Conservation (phyloP, 2,329 filamentous ascomycete species). For the Penicillium sp. region DNA sequence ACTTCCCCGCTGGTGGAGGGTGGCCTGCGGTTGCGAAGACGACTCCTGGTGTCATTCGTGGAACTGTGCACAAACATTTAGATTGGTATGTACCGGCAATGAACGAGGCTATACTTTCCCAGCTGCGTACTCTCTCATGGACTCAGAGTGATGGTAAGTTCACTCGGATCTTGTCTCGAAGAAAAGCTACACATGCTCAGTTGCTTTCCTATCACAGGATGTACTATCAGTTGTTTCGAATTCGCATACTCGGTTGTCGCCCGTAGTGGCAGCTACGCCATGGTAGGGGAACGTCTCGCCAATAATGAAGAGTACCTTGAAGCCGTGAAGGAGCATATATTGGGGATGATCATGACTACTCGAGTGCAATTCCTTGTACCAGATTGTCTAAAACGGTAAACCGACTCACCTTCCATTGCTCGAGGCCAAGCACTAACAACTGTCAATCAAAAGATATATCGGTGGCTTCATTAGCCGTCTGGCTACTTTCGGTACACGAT, state of each 20-base stretch:
- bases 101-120: slow-evolving; percentile 20
- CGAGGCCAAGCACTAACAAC: not conserved
- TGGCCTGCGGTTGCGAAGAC: slow-evolving; percentile 31
- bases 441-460: slow-evolving; percentile 16
- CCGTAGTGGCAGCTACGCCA: slow-evolving; percentile 24
- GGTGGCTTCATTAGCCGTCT: slow-evolving; percentile 20
- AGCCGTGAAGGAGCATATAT: slow-evolving; percentile 27
- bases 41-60: slow-evolving; percentile 25
- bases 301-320: slow-evolving; percentile 24
- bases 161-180: not conserved
- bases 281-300: slow-evolving; percentile 23
- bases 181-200: not conserved
- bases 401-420: not conserved
- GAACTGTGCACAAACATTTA: slow-evolving; percentile 22
- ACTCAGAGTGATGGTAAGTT: slow-evolving; percentile 12
- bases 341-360: slow-evolving; percentile 28
- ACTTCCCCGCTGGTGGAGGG: slow-evolving; percentile 21
- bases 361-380: slow-evolving; percentile 27
- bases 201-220: slow-evolving; percentile 11
- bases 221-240: slow-evolving; percentile 22
- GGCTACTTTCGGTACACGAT: slow-evolving; percentile 18
- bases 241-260: slow-evolving; percentile 28
- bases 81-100: slow-evolving; percentile 25
- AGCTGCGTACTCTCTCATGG: slow-evolving; percentile 14
- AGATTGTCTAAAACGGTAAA: slow-evolving; percentile 22